phyloP scores from a whole-genome alignment of 257 asterid species.

The Marsdenia floribunda region DNA sequence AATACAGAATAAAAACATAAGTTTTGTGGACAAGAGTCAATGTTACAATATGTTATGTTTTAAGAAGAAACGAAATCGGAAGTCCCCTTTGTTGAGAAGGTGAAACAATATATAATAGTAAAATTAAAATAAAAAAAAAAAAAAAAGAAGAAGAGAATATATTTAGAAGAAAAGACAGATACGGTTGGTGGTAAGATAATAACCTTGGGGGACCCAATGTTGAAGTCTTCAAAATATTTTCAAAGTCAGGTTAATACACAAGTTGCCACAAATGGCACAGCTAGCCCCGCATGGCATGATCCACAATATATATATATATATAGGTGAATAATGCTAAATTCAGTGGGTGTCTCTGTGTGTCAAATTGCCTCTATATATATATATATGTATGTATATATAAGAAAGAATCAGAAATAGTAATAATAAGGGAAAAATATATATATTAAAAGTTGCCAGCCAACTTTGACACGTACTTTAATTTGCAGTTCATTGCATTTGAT shows the following conservation, averaged over 20 bases:
- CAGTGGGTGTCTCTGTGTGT: neutral
- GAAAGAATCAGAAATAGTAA: neutral
- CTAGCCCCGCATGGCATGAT: no score
- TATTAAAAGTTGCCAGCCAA: slow-evolving; percentile 27
- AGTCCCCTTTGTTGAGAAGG: neutral
- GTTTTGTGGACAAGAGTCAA: neutral
- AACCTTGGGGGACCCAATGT: neutral
- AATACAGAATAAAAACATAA: no score
- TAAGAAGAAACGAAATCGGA: neutral
- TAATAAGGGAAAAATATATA: no score
- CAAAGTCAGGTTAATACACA: neutral
- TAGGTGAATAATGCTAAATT: no score
- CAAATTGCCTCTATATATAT: no score
- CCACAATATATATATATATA: no score
- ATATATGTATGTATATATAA: no score
- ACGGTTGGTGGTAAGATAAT: neutral
- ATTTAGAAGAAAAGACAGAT: neutral
- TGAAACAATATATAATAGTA: no score
- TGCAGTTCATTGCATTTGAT: slow-evolving; percentile 34
- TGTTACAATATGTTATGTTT: neutral
- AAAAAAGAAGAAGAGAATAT: neutral
- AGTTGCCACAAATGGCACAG: neutral
- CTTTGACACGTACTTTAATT: slow-evolving; percentile 46
- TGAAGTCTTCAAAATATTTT: neutral
- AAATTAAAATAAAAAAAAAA: no score